Conservation (phyloP, 139 green algal genomes). For the Coelastrella sp. region DNA sequence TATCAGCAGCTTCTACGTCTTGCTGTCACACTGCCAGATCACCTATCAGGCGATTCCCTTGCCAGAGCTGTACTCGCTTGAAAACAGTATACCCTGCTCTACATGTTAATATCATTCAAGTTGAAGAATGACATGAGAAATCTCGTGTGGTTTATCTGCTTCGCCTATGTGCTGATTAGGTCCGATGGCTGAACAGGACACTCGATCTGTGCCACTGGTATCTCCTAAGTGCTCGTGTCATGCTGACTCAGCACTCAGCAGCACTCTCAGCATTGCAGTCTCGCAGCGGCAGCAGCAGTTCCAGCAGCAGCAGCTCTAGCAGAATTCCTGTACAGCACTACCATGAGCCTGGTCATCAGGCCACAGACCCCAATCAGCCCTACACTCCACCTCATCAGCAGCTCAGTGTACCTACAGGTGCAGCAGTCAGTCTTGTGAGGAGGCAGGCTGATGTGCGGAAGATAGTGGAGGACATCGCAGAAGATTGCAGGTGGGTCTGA, state of each 20-base stretch:
- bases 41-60: too few species aligned
- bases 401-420: background rate
- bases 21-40: too few species aligned
- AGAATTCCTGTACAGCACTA: conserved; percentile 30
- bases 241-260: conserved; percentile 50
- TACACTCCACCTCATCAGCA: conserved; percentile 41
- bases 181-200: conserved; percentile 29
- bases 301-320: conserved; percentile 32
- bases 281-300: conserved; percentile 41
- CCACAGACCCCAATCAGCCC: background rate
- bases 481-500: conserved; percentile 43
- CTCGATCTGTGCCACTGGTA: conserved; percentile 48
- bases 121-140: too few species aligned
- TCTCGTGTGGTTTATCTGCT: background rate
- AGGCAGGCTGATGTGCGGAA: conserved; percentile 20
- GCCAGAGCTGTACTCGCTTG: too few species aligned
- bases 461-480: conserved; percentile 14
- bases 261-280: conserved; percentile 31
- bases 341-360: conserved; percentile 37
- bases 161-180: background rate
- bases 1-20: too few species aligned
- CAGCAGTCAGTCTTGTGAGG: conserved; percentile 33
- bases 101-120: too few species aligned
- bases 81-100: too few species aligned
- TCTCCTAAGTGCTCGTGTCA: conserved; percentile 33